phyloP scores from a whole-genome alignment of 2,329 filamentous ascomycete species.

The Exophiala calicioides region DNA sequence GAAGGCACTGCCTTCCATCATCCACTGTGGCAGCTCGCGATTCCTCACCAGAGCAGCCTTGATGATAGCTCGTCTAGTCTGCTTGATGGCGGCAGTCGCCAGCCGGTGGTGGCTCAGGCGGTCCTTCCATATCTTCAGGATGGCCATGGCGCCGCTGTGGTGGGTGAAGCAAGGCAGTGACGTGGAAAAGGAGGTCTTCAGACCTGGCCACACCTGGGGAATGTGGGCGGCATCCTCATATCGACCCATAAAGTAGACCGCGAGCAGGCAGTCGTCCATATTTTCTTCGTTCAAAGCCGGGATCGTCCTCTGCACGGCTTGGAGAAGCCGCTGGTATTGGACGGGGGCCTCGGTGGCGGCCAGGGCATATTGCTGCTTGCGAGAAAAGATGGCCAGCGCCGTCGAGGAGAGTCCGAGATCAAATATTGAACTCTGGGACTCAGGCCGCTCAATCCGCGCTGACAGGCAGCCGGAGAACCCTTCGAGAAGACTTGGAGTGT shows the following conservation, averaged over 20 bases:
- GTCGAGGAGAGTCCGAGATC: conserved; percentile 34
- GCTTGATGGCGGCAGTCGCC: conserved; percentile 31
- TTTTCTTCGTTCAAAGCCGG: not conserved
- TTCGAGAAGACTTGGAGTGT: too few species aligned
- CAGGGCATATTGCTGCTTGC: conserved; percentile 25
- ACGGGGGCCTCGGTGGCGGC: conserved; percentile 30
- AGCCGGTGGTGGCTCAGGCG: conserved; percentile 2
- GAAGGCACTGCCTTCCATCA: conserved; percentile 33
- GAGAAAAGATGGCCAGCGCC: conserved; percentile 32
- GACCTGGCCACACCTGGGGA: not conserved
- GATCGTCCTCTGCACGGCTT: conserved; percentile 18
- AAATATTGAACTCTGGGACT: too few species aligned
- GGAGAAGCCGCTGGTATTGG: conserved; percentile 29
- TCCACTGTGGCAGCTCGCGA: conserved; percentile 34
- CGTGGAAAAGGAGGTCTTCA: not conserved
- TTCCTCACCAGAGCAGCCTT: conserved; percentile 31
- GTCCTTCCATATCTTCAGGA: conserved; percentile 35
- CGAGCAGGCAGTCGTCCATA: conserved; percentile 27
- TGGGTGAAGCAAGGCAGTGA: conserved; percentile 39
- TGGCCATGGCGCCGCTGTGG: conserved; percentile 34
- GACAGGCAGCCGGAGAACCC: too few species aligned
- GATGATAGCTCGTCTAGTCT: conserved; percentile 33
- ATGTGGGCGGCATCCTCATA: conserved; percentile 24
- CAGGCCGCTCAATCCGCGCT: too few species aligned
- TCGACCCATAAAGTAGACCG: conserved; percentile 27